Evolutionary conservation across 1,284 basidiomycete genomes (phyloP).

Genomic region (Phlebopus sp.): DNA sequence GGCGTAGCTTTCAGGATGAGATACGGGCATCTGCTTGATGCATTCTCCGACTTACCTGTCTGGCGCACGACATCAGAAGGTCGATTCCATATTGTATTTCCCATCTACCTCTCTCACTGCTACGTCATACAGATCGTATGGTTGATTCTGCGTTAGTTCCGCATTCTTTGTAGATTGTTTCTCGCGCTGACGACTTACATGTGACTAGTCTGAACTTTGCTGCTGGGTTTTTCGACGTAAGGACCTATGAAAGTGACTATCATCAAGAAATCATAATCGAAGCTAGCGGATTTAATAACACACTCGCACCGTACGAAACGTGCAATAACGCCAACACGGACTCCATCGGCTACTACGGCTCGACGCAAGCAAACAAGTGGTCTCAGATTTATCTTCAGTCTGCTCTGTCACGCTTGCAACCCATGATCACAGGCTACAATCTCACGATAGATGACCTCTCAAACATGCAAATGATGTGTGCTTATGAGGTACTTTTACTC

Average conservation of each 20-base stretch:
- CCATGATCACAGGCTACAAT: constrained; percentile 47
- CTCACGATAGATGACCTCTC: constrained; percentile 45
- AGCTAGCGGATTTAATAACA: constrained; percentile 51
- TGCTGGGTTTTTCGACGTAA: constrained; percentile 61
- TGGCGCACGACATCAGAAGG: constrained; percentile 59
- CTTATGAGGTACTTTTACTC: constrained; percentile 47
- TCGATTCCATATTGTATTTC: constrained; percentile 11
- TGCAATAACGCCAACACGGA: constrained; percentile 43
- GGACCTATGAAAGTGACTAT: constrained; percentile 43
- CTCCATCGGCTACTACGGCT: constrained; percentile 28
- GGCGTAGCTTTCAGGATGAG: constrained; percentile 50
- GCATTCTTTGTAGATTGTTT: neutral
- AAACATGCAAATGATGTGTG: constrained; percentile 51
- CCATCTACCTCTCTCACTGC: neutral
- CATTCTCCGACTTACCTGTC: constrained; percentile 50
- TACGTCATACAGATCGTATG: too few relatives aligned
- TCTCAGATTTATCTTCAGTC: constrained; percentile 51
- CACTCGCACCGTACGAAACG: constrained; percentile 50
- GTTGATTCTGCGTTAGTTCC: constrained; percentile 50
- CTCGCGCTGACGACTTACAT: neutral
- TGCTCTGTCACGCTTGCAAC: constrained; percentile 47
- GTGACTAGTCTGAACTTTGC: constrained; percentile 46
- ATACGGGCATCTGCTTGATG: constrained; percentile 58
- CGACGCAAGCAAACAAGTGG: constrained; percentile 41
- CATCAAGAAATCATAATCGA: constrained; percentile 55